Evolutionary conservation across 176 grass and related monocot species (phyloP).

Genomic region (Triticum dicoccoides): DNA sequence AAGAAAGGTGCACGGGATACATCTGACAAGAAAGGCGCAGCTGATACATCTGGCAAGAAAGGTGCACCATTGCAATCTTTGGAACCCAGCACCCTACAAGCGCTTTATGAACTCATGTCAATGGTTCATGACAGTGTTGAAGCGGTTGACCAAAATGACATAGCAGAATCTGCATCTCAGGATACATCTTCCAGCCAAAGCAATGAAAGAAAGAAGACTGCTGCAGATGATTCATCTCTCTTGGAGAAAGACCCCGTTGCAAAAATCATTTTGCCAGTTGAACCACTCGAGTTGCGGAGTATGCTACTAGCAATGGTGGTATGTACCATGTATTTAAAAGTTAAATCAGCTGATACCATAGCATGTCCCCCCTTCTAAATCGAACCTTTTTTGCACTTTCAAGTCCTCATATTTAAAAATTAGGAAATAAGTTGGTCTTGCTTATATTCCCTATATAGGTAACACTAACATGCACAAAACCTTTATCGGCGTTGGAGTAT

Average conservation of each 20-base stretch:
- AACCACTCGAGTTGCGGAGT: conserved; percentile 60
- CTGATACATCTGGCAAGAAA: conserved; percentile 30
- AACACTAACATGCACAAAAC: conserved; percentile 9
- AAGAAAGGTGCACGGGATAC: conserved; percentile 23
- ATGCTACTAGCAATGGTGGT: conserved; percentile 78
- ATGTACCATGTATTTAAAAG: conserved; percentile 27
- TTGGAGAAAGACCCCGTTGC: conserved; percentile 60
- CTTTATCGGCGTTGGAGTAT: background rate
- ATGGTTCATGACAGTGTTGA: conserved; percentile 71
- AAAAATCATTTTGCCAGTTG: conserved; percentile 62
- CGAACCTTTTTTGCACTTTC: background rate
- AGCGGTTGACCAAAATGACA: conserved; percentile 44
- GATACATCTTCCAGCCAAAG: conserved; percentile 35
- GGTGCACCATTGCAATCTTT: conserved; percentile 53
- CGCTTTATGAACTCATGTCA: conserved; percentile 70
- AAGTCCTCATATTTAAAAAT: background rate
- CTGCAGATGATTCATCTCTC: conserved; percentile 39
- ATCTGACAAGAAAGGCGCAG: conserved; percentile 24
- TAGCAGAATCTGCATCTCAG: conserved; percentile 21
- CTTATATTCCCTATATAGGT: background rate
- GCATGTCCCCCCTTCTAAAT: background rate
- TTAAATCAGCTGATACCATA: background rate
- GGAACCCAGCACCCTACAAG: conserved; percentile 62
- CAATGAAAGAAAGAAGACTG: conserved; percentile 32
- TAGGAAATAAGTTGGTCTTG: background rate